phyloP scores from a whole-genome alignment of 345 rosid species.

The Cardiospermum halicacabum region DNA sequence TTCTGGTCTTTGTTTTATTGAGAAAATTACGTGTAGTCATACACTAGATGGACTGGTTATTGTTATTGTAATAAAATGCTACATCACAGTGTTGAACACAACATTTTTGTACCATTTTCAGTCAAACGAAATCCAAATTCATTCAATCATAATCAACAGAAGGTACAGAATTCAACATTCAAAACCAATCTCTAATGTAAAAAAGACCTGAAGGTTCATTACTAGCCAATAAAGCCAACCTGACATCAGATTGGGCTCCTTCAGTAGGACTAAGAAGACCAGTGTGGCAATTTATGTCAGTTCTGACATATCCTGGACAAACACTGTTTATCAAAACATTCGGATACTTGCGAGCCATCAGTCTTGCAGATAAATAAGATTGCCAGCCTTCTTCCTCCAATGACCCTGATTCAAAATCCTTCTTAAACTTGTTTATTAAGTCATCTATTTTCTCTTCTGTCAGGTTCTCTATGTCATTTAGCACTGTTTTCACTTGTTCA shows the following conservation, averaged over 20 bases:
- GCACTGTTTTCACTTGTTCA: conserved; percentile 23
- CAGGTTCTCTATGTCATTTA: conserved; percentile 21
- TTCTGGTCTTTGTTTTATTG: no score
- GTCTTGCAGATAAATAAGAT: conserved; percentile 18
- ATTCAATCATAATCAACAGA: no score
- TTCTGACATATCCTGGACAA: conserved; percentile 28
- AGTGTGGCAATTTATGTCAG: conserved; percentile 23
- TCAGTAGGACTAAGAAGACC: conserved; percentile 24
- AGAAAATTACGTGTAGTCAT: no score
- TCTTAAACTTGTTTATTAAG: conserved; percentile 18
- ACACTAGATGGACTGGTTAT: no score
- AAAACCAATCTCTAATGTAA: no score
- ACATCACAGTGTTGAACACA: no score
- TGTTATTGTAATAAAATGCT: no score
- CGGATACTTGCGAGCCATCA: conserved; percentile 31
- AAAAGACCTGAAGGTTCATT: conserved; percentile 32
- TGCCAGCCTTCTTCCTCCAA: conserved; percentile 35
- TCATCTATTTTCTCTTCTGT: conserved; percentile 30
- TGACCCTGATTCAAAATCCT: conserved; percentile 27
- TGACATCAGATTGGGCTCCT: conserved; percentile 31
- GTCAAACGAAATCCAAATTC: no score
- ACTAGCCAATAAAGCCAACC: conserved; percentile 26
- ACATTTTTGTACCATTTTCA: no score
- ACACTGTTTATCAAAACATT: conserved; percentile 24
- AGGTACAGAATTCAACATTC: no score